Evolutionary conservation across 2,329 filamentous ascomycete genomes (phyloP).

Genomic region (Pseudocercospora pini-densiflorae): DNA sequence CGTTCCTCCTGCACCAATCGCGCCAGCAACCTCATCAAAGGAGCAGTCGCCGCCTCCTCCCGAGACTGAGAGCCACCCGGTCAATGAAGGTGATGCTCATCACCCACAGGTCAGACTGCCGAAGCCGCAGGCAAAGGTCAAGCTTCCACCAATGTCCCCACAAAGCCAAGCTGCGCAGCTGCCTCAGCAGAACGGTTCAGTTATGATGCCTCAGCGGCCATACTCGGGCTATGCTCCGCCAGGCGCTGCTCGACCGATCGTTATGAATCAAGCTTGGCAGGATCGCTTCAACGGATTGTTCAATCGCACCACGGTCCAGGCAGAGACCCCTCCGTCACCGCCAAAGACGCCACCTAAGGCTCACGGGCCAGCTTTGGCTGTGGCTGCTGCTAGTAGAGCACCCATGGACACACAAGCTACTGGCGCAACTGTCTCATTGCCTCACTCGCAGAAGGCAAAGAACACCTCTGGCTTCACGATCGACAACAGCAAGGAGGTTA

Average conservation of each 20-base stretch:
- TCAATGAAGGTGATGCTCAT: constrained; percentile 67
- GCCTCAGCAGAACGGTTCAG: constrained; percentile 45
- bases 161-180: constrained; percentile 42
- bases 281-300: constrained; percentile 80
- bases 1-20: constrained; percentile 31
- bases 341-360: constrained; percentile 46
- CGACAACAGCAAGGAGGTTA: constrained; percentile 40
- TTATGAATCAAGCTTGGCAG: constrained; percentile 69
- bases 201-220: constrained; percentile 47
- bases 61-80: constrained; percentile 74
- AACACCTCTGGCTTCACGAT: constrained; percentile 35
- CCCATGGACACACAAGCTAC: constrained; percentile 64
- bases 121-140: constrained; percentile 74
- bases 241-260: constrained; percentile 47
- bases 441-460: constrained; percentile 38
- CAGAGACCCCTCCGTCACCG: constrained; percentile 42
- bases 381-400: constrained; percentile 69
- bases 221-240: constrained; percentile 46
- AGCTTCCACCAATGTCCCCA: constrained; percentile 68
- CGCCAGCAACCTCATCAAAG: constrained; percentile 28
- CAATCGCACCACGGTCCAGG: constrained; percentile 62
- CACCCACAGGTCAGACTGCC: constrained; percentile 74
- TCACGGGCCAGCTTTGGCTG: constrained; percentile 53
- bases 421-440: constrained; percentile 74
- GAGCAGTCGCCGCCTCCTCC: constrained; percentile 64